A percentile compares a stretch with the other conserved stretches of the same genome.
Evolutionary conservation across 306 rosid genomes (phyloP).

Genomic region (Rosa multiflora): DNA sequence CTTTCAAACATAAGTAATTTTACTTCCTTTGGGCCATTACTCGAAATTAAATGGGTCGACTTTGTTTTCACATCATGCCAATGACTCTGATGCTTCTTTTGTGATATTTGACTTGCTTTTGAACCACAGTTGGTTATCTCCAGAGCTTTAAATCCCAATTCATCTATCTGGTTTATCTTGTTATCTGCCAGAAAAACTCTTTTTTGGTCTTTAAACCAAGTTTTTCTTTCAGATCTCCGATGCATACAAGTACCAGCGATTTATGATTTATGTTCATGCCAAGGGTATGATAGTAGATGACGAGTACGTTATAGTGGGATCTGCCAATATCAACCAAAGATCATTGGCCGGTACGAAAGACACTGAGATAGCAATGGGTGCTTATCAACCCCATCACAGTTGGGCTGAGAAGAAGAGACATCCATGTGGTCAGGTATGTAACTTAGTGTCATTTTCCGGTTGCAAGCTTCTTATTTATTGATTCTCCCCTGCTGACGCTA

Average conservation of each 20-base stretch:
- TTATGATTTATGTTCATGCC: slow-evolving; percentile 96
- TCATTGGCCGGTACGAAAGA: slow-evolving; percentile 96
- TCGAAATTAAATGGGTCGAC: neutral
- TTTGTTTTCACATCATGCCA: neutral
- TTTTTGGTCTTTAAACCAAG: slow-evolving; percentile 14
- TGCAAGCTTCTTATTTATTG: slow-evolving; percentile 1
- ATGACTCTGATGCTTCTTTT: neutral
- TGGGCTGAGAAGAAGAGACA: slow-evolving; percentile 61
- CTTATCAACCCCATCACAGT: slow-evolving; percentile 88
- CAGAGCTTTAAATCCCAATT: neutral
- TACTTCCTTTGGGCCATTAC: neutral
- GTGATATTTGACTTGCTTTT: neutral
- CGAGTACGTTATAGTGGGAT: slow-evolving; percentile 82
- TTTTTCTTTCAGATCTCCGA: slow-evolving; percentile 44
- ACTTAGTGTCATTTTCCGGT: neutral
- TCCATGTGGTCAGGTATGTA: slow-evolving; percentile 82
- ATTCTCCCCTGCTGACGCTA: slow-evolving; percentile 12
- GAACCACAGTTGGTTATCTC: neutral
- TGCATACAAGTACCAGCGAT: slow-evolving; percentile 48
- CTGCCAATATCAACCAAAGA: slow-evolving; percentile 97
- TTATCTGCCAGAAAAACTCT: slow-evolving; percentile 9
- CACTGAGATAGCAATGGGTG: slow-evolving; percentile 96
- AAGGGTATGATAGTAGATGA: slow-evolving; percentile 94
- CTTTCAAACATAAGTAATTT: neutral
- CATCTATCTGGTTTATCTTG: neutral